Evolutionary conservation across 805 yeast genomes (phyloP), one percentile per base, ranked within the genome.

Genomic region (Candida argentea): DNA sequence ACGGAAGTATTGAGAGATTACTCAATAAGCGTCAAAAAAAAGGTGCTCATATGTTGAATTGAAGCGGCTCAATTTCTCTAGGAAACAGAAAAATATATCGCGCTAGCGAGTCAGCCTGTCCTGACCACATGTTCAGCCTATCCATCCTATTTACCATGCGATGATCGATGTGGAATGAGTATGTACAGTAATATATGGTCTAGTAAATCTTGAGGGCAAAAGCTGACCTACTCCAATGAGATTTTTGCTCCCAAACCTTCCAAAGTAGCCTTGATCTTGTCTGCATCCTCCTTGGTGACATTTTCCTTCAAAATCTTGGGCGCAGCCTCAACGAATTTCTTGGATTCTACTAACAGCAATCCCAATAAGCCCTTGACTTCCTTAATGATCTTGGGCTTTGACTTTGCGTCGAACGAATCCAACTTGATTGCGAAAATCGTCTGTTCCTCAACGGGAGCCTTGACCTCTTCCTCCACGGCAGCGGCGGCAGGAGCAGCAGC

Each of bases 241-340:
- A 91, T 71, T 72, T 91, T 91, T 40, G 94, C 98, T 57, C 98
- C 98, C 46, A 89, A 71, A 30, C 75, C 91, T 66, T 91, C 98
- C 52, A 91, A 70, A 37, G 94, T 76, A 36, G 82, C 68, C 69
- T 91, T 89, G 55, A 91, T 80, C 72, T 87, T 86, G 49, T 89
- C 96, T 42, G 97, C 97, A 48, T 91, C 99, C 53, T 84, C 99
- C 70, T 91, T 91, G 37, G 94, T 79, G 36, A 91, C 86, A 46
- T 86, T 85, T 47, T 91, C 99, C 67, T 91, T 91, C 57, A 91
- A 68, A 25, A 82, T 67, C 70, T 91, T 91, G 45, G 99, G 99
- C 37, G 99, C 97, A 47, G 85, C 63, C 67, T 91, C 99, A 33
- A 91, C 99, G 42, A 91, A 83, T 66, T 91, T 91, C 76, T 91